Base-by-base conservation (phyloP, 1,284 basidiomycete species). In the Marasmius tenuissimus region DNA sequence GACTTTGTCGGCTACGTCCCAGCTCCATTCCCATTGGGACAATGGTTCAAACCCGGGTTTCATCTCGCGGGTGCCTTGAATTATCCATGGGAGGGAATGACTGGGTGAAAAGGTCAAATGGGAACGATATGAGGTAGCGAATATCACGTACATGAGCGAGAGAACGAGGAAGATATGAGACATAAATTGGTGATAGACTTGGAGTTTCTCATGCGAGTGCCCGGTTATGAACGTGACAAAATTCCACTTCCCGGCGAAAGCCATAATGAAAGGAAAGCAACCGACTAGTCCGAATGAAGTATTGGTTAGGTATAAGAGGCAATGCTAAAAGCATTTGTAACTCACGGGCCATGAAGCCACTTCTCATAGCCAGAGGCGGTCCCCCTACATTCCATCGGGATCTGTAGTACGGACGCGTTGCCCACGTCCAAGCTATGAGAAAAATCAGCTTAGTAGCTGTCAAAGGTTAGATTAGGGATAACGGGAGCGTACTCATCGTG, bases 121-220 rank as follows among this genome's bases (percentile, higher is more conserved):
- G 11, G 9, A 16, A 8, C 11, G 22, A 56, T 5, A n/a, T 18
- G 35, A 34, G 34, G 11, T 8, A 27, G 10, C 9, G 11, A 56
- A 16, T 27, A 56, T 9, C 22, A 56, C 54, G 20, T 35, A 56
- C 54, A 56, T 56, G 18, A 39, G 18, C 6, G 54, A 56, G 18
- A 56, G 35, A 16, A 56, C 11, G 22, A 56, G 35, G 37, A 56
- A 56, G 22, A 56, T 56, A 18, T 56, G 54, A 6, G 54, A 56
- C 40, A 56, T 56, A 18, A 56, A 40, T 27, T 56, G 54, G 27
- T 56, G 54, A 56, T 56, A 56, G 12, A 56, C 54, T 33, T 56
- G 54, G 8, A 56, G 54, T 18, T 56, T 56, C 35, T 56, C 54
- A 18, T 56, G 54, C 54, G 54, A 56, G 54, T 56, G 54, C 5